Evolutionary conservation across 805 yeast genomes (phyloP).

Genomic region (Candida dajiaensis): DNA sequence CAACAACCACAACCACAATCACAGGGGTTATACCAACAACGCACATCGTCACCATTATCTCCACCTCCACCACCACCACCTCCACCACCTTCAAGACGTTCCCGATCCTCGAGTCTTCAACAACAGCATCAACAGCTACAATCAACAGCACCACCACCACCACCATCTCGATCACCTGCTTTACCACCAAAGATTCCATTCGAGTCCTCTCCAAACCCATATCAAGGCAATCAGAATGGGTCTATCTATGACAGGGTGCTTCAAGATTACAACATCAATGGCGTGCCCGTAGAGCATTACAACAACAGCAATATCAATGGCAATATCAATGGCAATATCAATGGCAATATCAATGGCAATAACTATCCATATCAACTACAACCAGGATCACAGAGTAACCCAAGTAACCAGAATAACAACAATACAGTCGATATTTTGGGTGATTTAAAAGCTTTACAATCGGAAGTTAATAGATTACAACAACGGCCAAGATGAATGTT

Average conservation of each 20-base stretch:
- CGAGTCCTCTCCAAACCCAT: slow-evolving; percentile 1
- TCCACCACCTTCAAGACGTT: slow-evolving; percentile 34
- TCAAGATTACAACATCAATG: slow-evolving; percentile 9
- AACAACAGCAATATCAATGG: not conserved
- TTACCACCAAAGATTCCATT: slow-evolving; percentile 19
- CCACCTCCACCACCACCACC: slow-evolving; percentile 31
- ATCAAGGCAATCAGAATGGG: not conserved
- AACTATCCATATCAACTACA: slow-evolving; percentile 17
- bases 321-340: slow-evolving; percentile 7
- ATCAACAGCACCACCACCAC: slow-evolving; percentile 14
- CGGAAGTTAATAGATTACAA: slow-evolving; percentile 56
- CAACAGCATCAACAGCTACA: no score
- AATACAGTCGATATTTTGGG: slow-evolving; percentile 46
- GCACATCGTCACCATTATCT: slow-evolving; percentile 24
- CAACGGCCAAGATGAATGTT: slow-evolving; percentile 1
- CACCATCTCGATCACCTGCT: slow-evolving; percentile 17
- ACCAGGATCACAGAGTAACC: slow-evolving; percentile 14
- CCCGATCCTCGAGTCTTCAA: slow-evolving; percentile 21
- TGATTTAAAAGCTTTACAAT: slow-evolving; percentile 61
- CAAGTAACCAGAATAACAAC: no score
- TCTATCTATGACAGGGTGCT: slow-evolving; percentile 10
- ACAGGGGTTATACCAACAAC: slow-evolving; percentile 1
- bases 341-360: slow-evolving; percentile 5
- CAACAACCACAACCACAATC: slow-evolving; percentile 7
- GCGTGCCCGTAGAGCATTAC: slow-evolving; percentile 2